phyloP scores from a whole-genome alignment of 78 protist species.

The Dictyostelium brefeldianum region DNA sequence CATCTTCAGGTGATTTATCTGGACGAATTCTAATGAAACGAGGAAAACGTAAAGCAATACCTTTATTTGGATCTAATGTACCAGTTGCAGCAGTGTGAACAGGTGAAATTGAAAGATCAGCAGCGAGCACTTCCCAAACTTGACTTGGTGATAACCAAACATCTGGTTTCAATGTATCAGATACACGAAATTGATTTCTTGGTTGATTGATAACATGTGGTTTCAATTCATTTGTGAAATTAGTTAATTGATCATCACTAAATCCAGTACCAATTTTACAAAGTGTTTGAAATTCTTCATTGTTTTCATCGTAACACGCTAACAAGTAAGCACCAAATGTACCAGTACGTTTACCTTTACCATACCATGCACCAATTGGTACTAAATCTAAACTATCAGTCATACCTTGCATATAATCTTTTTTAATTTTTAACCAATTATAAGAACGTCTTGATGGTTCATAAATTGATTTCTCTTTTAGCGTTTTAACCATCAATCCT shows the following conservation, averaged over 20 bases:
- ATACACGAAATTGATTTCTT: constrained; percentile 56
- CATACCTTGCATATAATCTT: constrained; percentile 98
- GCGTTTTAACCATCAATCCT: constrained; percentile 98
- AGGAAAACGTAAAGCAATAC: constrained; percentile 99
- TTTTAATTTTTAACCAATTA: constrained; percentile 97
- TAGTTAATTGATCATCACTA: constrained; percentile 87
- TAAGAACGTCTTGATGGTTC: constrained; percentile 92
- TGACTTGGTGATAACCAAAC: constrained; percentile 94
- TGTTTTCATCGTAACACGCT: constrained; percentile 96
- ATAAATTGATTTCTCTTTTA: constrained; percentile 90
- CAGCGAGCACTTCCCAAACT: constrained; percentile 98
- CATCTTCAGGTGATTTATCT: constrained; percentile 97
- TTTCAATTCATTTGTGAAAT: constrained; percentile 40
- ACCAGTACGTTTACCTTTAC: constrained; percentile 99
- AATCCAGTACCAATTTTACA: constrained; percentile 97
- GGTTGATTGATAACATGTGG: constrained; percentile 45
- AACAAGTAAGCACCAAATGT: constrained; percentile 95
- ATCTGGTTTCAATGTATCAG: constrained; percentile 86
- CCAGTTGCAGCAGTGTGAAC: constrained; percentile 95
- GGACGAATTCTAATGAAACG: constrained; percentile 97
- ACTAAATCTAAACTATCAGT: constrained; percentile 98
- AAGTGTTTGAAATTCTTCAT: constrained; percentile 94
- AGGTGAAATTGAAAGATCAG: constrained; percentile 96
- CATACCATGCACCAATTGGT: constrained; percentile 97
- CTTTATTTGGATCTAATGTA: constrained; percentile 89